Evolutionary conservation across 2,329 filamentous ascomycete species (phyloP), one percentile per base, ranked within the genome.

Genomic region (Alternaria gaisen): DNA sequence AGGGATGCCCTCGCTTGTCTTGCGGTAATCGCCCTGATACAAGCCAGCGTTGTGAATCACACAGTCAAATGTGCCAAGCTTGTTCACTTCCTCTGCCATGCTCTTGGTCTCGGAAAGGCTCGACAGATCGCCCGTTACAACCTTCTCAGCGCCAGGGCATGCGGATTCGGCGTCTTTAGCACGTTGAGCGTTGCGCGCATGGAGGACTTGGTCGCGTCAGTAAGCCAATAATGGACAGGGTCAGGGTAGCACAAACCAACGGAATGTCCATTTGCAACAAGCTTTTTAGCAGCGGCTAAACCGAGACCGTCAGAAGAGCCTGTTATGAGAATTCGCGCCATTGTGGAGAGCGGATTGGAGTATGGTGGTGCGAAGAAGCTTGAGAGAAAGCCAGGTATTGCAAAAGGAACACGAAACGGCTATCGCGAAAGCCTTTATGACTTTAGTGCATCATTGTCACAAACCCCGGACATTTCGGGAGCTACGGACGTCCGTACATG

Each of bases 21-120:
- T 82, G 53, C 69, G 75, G 61, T 74, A 80, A 42, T 72, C 79
- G 16, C 82, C 81, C 30, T 73, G 74, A 56, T 82, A 83, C 24
- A 86, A 65, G 3, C 85, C 86, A 0, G 86, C 86, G 61, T 88
- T 88, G 77, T 88, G 86, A 18, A 88, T 80, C 14, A 88, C 78
- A 24, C 80, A 79, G 68, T 88, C 87, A 68, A 85, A 88, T 0
- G 80, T 76, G 0, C 83, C 84, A 1, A 80, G 72, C 38, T 76
- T 74, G 71, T 86, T 85, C 53, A 84, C 82, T 53, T 86, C 78
- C 11, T 77, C 70, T 1, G 86, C 86, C 3, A 89, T 78, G 3
- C 73, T 72, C 61, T 85, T 86, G 4, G 80, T 85, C 51, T 85
- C 83, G 6, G 80, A 68, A 42, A 87, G 77, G 48, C 79, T 85